Base-by-base conservation (phyloP, 2,329 filamentous ascomycete species). In the Venturia aucupariae region DNA sequence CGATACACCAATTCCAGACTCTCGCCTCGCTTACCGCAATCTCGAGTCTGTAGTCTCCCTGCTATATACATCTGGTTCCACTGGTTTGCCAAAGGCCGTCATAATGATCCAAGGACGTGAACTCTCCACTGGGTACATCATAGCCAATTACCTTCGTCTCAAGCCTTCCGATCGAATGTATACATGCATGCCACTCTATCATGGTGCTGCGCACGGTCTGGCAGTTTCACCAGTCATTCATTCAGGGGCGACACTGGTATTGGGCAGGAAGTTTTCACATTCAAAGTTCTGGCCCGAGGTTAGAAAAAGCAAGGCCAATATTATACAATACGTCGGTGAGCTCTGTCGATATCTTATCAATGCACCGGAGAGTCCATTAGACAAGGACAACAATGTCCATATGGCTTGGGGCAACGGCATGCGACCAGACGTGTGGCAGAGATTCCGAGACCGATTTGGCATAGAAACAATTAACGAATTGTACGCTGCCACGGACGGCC, bases 381-480 rank as follows among this genome's bases (percentile, higher is more conserved):
- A 75, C 63, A 68, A 69, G 13, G 68, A 68, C 15, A 72, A 76
- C 64, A 72, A 70, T 22, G 73, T 74, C 2, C 59, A 71, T 24
- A 65, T 74, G 65, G 74, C 73, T 4, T 76, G 72, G 72, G 75
- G 75, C 15, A 77, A 77, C 61, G 75, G 75, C n/a, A 75, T 77
- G 73, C 66, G 75, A 15, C 73, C 74, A 15, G 75, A 77, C 65
- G 74, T 77, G 0, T 77, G 75, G 74, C 73, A 75, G 63, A 69
- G 68, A 0, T 77, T 77, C 64, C 71, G 74, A 22, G 67, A 76
- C 61, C 70, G 75, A 2, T 77, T 77, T 65, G 70, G 70, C 17
- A 75, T 77, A 46, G 71, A 73, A 4, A 67, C 72, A 22, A 75
- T 77, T 64, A 71, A 75, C 44, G 75, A 77, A 67, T 67, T 77